Evolutionary conservation across 1,284 basidiomycete species (phyloP).

Genomic region (Pseudozyma thailandica): DNA sequence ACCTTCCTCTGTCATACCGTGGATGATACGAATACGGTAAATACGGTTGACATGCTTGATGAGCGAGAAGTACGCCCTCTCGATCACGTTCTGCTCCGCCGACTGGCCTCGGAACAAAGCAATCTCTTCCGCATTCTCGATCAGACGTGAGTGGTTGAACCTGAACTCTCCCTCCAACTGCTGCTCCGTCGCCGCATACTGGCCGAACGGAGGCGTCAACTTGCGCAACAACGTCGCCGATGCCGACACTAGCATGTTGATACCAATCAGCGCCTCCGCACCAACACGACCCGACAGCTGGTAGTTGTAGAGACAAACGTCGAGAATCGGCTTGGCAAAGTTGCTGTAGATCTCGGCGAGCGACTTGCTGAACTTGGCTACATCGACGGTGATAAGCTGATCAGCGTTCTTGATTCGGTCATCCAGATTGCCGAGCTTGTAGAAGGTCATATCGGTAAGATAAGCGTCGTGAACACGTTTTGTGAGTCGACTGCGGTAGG

Average conservation of each 20-base stretch:
- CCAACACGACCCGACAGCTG: constrained; percentile 93
- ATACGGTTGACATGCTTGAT: constrained; percentile 89
- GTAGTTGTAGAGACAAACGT: constrained; percentile 93
- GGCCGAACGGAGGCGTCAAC: constrained; percentile 88
- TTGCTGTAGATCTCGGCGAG: constrained; percentile 86
- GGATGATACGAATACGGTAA: constrained; percentile 84
- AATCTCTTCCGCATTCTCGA: constrained; percentile 91
- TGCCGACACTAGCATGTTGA: constrained; percentile 84
- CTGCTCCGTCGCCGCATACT: constrained; percentile 80
- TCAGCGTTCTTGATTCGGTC: constrained; percentile 97
- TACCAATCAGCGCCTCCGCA: constrained; percentile 86
- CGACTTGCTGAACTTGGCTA: constrained; percentile 89
- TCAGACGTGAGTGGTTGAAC: constrained; percentile 90
- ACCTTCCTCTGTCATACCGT: constrained; percentile 83
- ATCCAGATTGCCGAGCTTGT: constrained; percentile 80
- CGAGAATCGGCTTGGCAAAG: constrained; percentile 81
- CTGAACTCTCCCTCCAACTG: constrained; percentile 84
- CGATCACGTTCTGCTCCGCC: constrained; percentile 90
- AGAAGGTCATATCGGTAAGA: constrained; percentile 83
- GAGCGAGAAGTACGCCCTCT: constrained; percentile 87
- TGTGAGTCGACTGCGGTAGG: constrained; percentile 89
- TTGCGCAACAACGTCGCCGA: constrained; percentile 58
- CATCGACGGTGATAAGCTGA: constrained; percentile 96
- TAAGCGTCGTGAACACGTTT: constrained; percentile 84
- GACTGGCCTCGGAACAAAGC: constrained; percentile 91